Evolutionary conservation across 805 yeast species (phyloP).

Genomic region (Cephaloascus albidus): DNA sequence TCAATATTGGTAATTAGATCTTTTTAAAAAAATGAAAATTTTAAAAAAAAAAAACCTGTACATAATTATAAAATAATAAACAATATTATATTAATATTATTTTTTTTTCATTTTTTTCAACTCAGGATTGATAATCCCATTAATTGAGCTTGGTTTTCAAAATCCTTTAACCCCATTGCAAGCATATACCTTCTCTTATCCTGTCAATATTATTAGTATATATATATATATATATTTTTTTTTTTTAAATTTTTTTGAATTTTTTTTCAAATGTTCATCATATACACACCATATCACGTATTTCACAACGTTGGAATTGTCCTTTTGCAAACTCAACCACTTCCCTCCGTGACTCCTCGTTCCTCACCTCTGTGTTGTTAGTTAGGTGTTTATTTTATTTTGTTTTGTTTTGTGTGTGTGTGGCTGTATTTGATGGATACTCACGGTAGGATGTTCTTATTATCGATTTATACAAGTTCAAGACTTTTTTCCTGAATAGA

Average conservation of each 20-base stretch:
- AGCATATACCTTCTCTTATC: constrained; percentile 10
- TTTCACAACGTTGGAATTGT: neutral
- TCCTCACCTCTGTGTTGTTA: neutral
- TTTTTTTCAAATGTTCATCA: neutral
- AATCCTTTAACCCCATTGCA: constrained; percentile 18
- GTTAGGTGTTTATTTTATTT: neutral
- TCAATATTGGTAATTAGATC: constrained; percentile 1
- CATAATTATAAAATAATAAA: neutral
- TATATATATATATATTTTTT: too few relatives aligned
- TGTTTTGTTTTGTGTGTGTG: too few relatives aligned
- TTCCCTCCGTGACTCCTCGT: neutral
- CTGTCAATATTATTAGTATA: too few relatives aligned
- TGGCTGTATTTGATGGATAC: neutral
- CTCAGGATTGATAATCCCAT: constrained; percentile 4
- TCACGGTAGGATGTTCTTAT: neutral
- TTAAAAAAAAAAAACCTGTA: neutral
- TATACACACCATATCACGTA: neutral
- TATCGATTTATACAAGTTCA: too few relatives aligned
- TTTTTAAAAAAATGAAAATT: constrained; percentile 1
- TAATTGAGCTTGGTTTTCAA: constrained; percentile 14
- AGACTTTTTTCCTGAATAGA: constrained; percentile 8
- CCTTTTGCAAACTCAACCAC: neutral
- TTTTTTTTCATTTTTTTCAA: neutral
- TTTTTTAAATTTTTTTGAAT: too few relatives aligned
- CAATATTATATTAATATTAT: neutral